phyloP scores from a whole-genome alignment of 2,329 filamentous ascomycete species.

The Biscogniauxia marginata region DNA sequence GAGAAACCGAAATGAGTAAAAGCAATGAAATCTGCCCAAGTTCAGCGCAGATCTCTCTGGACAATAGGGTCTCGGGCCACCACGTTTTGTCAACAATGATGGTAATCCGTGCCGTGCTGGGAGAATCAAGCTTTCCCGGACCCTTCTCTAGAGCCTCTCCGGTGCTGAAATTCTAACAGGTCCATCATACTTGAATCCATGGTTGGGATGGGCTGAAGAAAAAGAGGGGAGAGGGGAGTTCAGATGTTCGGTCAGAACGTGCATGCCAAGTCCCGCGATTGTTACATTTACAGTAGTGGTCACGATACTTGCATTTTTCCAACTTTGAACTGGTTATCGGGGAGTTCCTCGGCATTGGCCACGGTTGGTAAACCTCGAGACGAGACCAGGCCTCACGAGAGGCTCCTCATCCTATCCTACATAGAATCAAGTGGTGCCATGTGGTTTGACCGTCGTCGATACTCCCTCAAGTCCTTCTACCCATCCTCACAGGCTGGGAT shows the following conservation, averaged over 20 bases:
- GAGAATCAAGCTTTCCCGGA: neutral
- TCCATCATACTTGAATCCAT: neutral
- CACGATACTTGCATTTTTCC: neutral
- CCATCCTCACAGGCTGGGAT: neutral
- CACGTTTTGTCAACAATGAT: constrained; percentile 3
- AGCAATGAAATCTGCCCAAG: constrained; percentile 29
- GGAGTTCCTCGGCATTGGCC: neutral
- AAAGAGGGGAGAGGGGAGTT: neutral
- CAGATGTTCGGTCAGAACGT: neutral
- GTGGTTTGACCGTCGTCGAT: neutral
- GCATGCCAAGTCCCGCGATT: neutral
- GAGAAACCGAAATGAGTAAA: constrained; percentile 24
- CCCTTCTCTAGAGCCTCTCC: neutral
- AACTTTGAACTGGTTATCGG: neutral
- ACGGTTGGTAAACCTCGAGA: neutral
- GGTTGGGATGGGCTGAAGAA: neutral
- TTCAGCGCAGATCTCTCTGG: constrained; percentile 24
- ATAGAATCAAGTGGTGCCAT: neutral
- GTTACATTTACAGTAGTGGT: neutral
- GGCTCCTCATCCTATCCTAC: neutral
- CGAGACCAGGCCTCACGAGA: neutral
- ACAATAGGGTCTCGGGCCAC: constrained; percentile 6
- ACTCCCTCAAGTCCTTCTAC: neutral
- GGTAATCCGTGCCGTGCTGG: neutral
- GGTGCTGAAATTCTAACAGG: neutral